Conservation (phyloP, 1,284 basidiomycete species). For the Meripilus lineatus region DNA sequence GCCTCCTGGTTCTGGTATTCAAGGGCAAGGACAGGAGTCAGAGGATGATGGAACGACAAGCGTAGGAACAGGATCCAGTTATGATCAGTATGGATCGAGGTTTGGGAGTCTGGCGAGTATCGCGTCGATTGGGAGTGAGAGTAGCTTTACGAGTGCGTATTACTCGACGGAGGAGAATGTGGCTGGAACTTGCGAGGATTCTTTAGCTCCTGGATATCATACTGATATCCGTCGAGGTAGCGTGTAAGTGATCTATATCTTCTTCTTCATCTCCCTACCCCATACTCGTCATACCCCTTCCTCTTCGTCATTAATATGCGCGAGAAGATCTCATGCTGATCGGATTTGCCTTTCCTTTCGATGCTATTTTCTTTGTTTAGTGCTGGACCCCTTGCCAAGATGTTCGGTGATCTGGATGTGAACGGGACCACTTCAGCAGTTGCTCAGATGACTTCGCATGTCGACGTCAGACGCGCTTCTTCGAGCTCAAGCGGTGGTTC, state of each 20-base stretch:
- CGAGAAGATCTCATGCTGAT: too few relatives aligned
- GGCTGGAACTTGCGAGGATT: constrained; percentile 7
- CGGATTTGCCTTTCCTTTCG: too few relatives aligned
- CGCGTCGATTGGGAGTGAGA: constrained; percentile 23
- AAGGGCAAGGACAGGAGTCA: constrained; percentile 19
- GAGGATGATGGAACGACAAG: constrained; percentile 18
- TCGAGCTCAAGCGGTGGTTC: too few relatives aligned
- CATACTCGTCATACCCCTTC: background rate
- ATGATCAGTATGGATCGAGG: constrained; percentile 13
- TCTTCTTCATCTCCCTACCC: background rate
- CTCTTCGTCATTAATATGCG: background rate
- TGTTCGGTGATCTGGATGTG: constrained; percentile 21
- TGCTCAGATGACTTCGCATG: background rate
- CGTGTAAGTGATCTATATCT: constrained; percentile 20
- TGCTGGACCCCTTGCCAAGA: constrained; percentile 17
- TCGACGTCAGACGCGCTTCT: too few relatives aligned
- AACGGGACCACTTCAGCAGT: background rate
- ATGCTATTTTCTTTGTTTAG: constrained; percentile 4
- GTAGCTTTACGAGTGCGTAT: constrained; percentile 22
- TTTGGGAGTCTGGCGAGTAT: constrained; percentile 25
- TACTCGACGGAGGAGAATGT: too few relatives aligned
- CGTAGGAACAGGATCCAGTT: constrained; percentile 7
- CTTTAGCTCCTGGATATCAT: constrained; percentile 4
- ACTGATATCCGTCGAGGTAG: constrained; percentile 15
- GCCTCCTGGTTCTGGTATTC: constrained; percentile 4